Conservation (phyloP, 192 early-diverging fungal genomes). For the Linnemannia schmuckeri region DNA sequence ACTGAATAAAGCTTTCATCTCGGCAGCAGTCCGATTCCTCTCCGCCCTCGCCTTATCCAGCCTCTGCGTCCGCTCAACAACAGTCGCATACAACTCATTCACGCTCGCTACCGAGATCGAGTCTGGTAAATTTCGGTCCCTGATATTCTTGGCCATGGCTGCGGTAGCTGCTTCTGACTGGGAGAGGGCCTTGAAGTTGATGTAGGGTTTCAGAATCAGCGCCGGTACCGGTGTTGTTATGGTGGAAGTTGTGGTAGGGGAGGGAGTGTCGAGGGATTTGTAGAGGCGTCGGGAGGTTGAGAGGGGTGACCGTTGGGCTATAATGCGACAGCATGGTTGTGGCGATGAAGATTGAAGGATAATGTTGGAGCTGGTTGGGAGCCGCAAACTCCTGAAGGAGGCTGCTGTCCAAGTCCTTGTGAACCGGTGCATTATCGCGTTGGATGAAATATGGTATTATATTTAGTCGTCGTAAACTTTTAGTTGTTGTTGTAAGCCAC, state of each 20-base stretch:
- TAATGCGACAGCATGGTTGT: background rate
- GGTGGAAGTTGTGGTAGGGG: slow-evolving; percentile 3
- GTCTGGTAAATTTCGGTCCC: slow-evolving; percentile 66
- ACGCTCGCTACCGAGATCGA: slow-evolving; percentile 60
- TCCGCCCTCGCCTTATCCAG: slow-evolving; percentile 63
- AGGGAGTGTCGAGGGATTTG: background rate
- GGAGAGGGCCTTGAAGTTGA: slow-evolving; percentile 74
- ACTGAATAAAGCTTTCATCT: slow-evolving; percentile 44
- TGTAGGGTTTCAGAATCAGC: slow-evolving; percentile 38
- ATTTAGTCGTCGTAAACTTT: background rate
- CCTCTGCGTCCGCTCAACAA: slow-evolving; percentile 54
- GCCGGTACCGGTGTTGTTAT: slow-evolving; percentile 10
- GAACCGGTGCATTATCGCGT: slow-evolving; percentile 14
- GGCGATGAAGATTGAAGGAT: background rate
- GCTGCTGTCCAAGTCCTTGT: background rate
- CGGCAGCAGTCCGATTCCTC: slow-evolving; percentile 59
- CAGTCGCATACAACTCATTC: slow-evolving; percentile 62
- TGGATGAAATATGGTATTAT: background rate
- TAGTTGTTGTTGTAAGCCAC: background rate
- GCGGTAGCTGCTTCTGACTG: slow-evolving; percentile 60
- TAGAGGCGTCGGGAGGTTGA: background rate
- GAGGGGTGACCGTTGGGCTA: background rate
- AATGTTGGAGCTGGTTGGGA: background rate
- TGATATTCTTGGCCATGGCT: slow-evolving; percentile 60
- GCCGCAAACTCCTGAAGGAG: slow-evolving; percentile 3